phyloP scores from a whole-genome alignment of 768 basidiomycete genomes.

The Lepiota brunneoincarnata region DNA sequence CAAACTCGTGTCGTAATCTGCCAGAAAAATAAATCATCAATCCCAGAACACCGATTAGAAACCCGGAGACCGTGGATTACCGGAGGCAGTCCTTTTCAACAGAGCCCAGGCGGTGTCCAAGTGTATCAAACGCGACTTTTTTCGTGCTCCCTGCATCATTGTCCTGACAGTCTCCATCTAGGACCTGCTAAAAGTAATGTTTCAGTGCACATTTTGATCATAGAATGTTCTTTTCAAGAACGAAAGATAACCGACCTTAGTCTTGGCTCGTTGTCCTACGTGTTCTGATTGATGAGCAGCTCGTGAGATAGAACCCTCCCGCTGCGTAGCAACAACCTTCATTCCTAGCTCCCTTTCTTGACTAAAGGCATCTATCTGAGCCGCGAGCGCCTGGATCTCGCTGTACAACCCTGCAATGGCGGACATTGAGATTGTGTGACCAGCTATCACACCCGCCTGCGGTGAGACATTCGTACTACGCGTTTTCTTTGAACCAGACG shows the following conservation, averaged over 20 bases:
- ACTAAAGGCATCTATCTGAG: slow-evolving; percentile 33
- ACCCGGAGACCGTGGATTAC: slow-evolving; percentile 19
- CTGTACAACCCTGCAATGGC: slow-evolving; percentile 24
- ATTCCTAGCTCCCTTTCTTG: slow-evolving; percentile 27
- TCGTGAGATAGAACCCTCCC: background rate
- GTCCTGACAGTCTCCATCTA: background rate
- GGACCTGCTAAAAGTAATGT: too few species aligned
- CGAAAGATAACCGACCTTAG: background rate
- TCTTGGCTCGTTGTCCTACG: background rate
- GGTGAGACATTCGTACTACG: background rate
- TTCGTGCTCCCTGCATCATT: background rate
- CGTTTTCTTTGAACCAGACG: background rate
- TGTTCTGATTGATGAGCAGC: slow-evolving; percentile 1
- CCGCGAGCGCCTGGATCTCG: slow-evolving; percentile 32
- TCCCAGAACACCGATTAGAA: background rate
- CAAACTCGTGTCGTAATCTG: slow-evolving; percentile 31
- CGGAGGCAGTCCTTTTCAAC: slow-evolving; percentile 32
- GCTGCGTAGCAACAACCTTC: slow-evolving; percentile 2
- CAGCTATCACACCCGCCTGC: background rate
- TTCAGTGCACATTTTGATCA: too few species aligned
- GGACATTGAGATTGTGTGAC: background rate
- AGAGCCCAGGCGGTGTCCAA: slow-evolving; percentile 13
- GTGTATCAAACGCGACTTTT: slow-evolving; percentile 10
- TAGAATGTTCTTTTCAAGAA: too few species aligned
- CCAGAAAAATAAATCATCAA: background rate